Evolutionary conservation across 768 basidiomycete species (phyloP).

Genomic region (Psilocybe subaeruginosa): DNA sequence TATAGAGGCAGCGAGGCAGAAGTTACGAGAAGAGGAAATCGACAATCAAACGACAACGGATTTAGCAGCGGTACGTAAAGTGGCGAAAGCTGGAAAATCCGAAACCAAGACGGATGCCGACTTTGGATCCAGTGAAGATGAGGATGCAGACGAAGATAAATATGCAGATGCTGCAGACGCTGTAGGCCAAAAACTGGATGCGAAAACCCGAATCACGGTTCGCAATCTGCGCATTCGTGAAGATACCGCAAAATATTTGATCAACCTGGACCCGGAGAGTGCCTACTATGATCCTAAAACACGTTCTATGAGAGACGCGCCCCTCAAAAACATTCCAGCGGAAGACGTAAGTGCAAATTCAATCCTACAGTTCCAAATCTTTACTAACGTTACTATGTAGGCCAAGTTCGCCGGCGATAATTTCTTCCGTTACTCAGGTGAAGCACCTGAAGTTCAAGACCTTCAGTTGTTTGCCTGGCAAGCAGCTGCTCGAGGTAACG

Average conservation of each 20-base stretch:
- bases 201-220: conserved; percentile 97
- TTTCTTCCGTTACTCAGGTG: conserved; percentile 89
- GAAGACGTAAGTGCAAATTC: conserved; percentile 72
- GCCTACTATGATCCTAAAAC: conserved; percentile 99
- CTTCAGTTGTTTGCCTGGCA: conserved; percentile 99
- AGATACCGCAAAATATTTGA: conserved; percentile 98
- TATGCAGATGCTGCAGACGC: conserved; percentile 98
- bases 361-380: not conserved
- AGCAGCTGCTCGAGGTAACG: conserved; percentile 89
- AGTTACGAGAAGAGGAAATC: conserved; percentile 93
- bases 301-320: conserved; percentile 98
- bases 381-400: conserved; percentile 37
- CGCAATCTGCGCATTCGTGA: conserved; percentile 98
- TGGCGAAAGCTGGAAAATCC: conserved; percentile 86
- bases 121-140: conserved; percentile 96
- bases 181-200: conserved; percentile 97
- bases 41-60: conserved; percentile 97
- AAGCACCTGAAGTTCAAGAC: conserved; percentile 89
- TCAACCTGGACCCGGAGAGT: conserved; percentile 92
- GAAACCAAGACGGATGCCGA: conserved; percentile 83
- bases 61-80: conserved; percentile 86
- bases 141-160: conserved; percentile 96
- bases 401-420: conserved; percentile 96
- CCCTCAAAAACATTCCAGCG: conserved; percentile 70
- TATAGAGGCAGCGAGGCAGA: conserved; percentile 87